Evolutionary conservation across 208 protist genomes (phyloP), one percentile per base, ranked within the genome.

Genomic region (Angomonas ambiguus): DNA sequence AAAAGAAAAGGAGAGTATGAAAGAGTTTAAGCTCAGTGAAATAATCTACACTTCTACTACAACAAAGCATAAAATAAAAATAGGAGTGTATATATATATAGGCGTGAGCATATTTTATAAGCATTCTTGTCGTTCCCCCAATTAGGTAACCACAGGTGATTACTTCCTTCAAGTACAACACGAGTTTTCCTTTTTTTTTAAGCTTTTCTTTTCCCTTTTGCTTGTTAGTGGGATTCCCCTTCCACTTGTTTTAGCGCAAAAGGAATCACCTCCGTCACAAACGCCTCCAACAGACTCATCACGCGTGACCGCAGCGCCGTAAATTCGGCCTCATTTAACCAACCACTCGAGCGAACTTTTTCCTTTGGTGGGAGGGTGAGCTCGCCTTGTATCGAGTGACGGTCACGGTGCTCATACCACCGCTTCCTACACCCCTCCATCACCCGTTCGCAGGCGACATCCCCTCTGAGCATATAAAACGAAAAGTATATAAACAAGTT

Each of bases 261-360:
- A 51, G 32, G 20, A 6, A 59, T 32, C 48, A 59, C 48, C n/a
- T 67, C 62, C 27, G 2, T 35, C 10, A 67, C 11, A 41, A 38
- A 51, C 56, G 64, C 31, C 32, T 63, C 49, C 0, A 69, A 24
- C 57, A 65, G 69, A 34, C 73, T 68, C 1, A 27, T 25, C 11
- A 67, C 76, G 16, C 16, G 16, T 8, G n/a, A 34, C 18, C 28
- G 28, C 51, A 72, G 62, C 22, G 65, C 41, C 67, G 56, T 51
- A 67, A 4, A 18, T 8, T 10, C 53, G 28, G 30, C 55, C 11
- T 8, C 11, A 16, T 16, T 45, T 16, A 45, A 45, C 38, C 38
- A 45, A 45, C 38, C 38, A 45, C 38, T n/a, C 8, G 38, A 16
- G 16, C 11, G 16, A 45, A n/a, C 38, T 45, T 45, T 45, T 45